Conservation (phyloP, 371 early-diverging fungal species). For the Dinochytrium kinnereticum region DNA sequence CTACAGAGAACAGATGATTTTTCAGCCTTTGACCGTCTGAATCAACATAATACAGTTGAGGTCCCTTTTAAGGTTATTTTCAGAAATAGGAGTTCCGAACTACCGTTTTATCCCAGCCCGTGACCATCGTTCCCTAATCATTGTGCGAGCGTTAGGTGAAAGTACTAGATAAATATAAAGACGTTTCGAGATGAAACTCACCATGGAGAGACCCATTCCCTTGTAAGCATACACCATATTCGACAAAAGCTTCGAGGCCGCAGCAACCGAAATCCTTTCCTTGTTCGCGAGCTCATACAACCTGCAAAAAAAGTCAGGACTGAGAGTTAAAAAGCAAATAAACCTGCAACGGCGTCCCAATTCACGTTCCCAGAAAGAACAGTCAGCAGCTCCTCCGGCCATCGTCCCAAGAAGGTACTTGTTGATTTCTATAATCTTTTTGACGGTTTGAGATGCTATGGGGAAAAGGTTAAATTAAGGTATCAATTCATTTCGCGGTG, state of each 20-base stretch:
- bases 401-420: conserved; percentile 99
- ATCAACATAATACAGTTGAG: conserved; percentile 98
- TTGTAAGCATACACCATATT: conserved; percentile 98
- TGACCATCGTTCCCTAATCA: conserved; percentile 96
- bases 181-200: conserved; percentile 42
- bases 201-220: conserved; percentile 99
- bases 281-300: conserved; percentile 97
- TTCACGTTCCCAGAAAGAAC: conserved; percentile 99
- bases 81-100: conserved; percentile 23
- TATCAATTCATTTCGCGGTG: too few species aligned
- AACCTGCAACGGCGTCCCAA: conserved; percentile 94
- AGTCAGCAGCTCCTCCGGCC: conserved; percentile 99
- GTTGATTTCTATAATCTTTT: conserved; percentile 99
- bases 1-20: conserved; percentile 88
- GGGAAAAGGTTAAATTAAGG: conserved; percentile 5
- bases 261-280: conserved; percentile 97
- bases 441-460: conserved; percentile 95
- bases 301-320: conserved; percentile 41
- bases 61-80: conserved; percentile 66
- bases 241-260: conserved; percentile 96
- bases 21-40: conserved; percentile 94
- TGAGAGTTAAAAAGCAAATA: background rate
- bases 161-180: conserved; percentile 2
- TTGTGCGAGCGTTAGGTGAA: background rate
- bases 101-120: conserved; percentile 98